Evolutionary conservation across 192 early-diverging fungal species (phyloP).

Genomic region (Umbelopsis sp.): DNA sequence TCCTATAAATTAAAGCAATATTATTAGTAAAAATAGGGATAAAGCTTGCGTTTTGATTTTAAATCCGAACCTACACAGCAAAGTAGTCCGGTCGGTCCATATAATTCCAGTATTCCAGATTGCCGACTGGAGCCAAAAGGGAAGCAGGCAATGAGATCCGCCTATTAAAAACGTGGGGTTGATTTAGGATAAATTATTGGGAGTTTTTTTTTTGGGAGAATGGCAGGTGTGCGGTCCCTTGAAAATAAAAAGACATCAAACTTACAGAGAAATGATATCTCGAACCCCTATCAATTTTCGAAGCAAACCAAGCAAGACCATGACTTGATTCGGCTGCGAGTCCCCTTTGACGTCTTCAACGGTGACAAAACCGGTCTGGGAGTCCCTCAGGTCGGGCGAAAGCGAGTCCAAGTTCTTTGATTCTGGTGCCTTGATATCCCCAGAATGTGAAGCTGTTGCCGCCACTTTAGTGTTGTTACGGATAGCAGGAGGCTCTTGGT

Average conservation of each 20-base stretch:
- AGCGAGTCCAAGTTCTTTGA: background rate
- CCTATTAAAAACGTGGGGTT: conserved; percentile 22
- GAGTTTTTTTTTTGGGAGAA: too few species aligned
- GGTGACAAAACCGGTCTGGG: background rate
- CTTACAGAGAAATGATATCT: conserved; percentile 57
- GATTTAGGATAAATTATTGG: too few species aligned
- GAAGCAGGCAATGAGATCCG: conserved; percentile 74
- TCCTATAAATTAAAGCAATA: conserved; percentile 30
- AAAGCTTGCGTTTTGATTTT: too few species aligned
- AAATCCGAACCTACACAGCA: conserved; percentile 36
- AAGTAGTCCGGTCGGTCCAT: conserved; percentile 79
- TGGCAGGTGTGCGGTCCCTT: background rate
- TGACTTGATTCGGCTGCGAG: conserved; percentile 39
- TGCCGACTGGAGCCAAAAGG: conserved; percentile 70
- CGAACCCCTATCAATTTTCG: conserved; percentile 71
- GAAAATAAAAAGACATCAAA: conserved; percentile 26
- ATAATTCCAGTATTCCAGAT: conserved; percentile 79
- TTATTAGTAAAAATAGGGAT: background rate
- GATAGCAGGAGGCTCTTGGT: background rate
- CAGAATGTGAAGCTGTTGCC: background rate
- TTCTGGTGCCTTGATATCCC: background rate
- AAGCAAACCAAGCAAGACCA: conserved; percentile 58
- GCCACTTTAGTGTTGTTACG: background rate
- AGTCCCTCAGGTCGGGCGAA: background rate
- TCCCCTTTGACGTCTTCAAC: background rate